Evolutionary conservation across 345 rosid species (phyloP), one percentile per base, ranked within the genome.

Genomic region (Arabidopsis thaliana): DNA sequence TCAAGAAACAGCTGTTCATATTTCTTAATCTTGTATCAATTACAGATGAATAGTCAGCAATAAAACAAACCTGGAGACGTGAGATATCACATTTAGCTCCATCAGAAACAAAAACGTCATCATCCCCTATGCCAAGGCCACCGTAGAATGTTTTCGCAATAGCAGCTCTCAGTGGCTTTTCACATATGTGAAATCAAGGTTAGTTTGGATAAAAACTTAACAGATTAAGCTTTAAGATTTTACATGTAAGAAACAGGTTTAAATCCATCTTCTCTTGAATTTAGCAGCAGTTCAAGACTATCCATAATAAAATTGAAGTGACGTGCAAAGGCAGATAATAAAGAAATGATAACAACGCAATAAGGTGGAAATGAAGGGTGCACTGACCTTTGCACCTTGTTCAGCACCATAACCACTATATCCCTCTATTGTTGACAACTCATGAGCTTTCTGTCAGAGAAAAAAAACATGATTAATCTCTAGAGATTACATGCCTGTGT

Each of bases 81-180:
- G 96, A 86, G 72, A 92, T 95, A 61, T 95, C 97, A 77, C 97
- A 90, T 75, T 95, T 92, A 65, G 99, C 99, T 85, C 98, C 99
- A 84, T 95, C 98, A 64, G 98, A 95, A 62, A 95, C 99, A 82
- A 95, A 95, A 63, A 95, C 83, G 76, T 95, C 98, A 60, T 75
- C 92, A 22, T 88, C 97, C 65, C 79, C 91, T 61, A 95, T 86
- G 82, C 93, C 97, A 79, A 95, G 93, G 74, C 85, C 86, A 13
- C 73, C 28, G 75, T 92, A 95, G 79, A 83, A 92, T 52, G 89
- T 80, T 46, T 90, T 84, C 14, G 93, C 88, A 81, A 95, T 81
- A 55, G 96, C 94, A 73, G 88, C 67, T 82, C 99, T 88, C 73
- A 95, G 33, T 58, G 87, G 89, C 99, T 95, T 88, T 80, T 85